A percentile compares a stretch with the other conserved stretches of the same genome.
Conservation (phyloP, 306 rosid genomes). For the Sesbania bispinosa region DNA sequence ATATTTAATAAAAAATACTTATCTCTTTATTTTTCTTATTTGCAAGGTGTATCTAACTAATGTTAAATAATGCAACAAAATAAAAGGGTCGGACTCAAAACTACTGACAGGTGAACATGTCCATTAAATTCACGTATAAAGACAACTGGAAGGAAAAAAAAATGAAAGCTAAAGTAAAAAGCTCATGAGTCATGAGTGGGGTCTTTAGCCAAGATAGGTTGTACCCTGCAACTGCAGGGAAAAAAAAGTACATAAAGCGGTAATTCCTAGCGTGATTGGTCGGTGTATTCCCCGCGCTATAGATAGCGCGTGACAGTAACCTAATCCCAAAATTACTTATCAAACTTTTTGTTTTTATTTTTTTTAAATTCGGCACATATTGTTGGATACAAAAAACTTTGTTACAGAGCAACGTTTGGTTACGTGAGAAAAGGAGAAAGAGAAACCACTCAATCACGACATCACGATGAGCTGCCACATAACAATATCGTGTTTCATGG, state of each 20-base stretch:
- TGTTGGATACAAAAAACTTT: neutral
- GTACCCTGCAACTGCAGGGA: neutral
- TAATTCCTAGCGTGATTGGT: slow-evolving; percentile 32
- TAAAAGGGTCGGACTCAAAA: too few species aligned
- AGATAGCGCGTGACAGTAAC: slow-evolving; percentile 25
- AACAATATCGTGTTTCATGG: too few species aligned
- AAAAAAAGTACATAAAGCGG: slow-evolving; percentile 37
- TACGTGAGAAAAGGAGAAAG: neutral
- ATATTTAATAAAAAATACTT: too few species aligned
- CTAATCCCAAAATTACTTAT: neutral
- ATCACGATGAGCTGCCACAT: neutral
- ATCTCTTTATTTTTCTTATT: too few species aligned
- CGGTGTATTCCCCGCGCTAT: neutral
- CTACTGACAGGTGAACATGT: too few species aligned
- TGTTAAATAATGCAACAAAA: too few species aligned
- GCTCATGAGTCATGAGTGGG: too few species aligned
- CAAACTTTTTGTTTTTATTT: neutral
- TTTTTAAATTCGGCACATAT: neutral
- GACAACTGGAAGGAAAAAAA: too few species aligned
- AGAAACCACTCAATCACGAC: neutral
- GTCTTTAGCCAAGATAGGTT: too few species aligned
- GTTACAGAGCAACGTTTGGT: neutral
- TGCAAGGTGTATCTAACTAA: too few species aligned
- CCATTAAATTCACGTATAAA: too few species aligned
- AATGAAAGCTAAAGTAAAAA: too few species aligned